phyloP scores from a whole-genome alignment of 106 monocot species.

The Agapanthus africanus region DNA sequence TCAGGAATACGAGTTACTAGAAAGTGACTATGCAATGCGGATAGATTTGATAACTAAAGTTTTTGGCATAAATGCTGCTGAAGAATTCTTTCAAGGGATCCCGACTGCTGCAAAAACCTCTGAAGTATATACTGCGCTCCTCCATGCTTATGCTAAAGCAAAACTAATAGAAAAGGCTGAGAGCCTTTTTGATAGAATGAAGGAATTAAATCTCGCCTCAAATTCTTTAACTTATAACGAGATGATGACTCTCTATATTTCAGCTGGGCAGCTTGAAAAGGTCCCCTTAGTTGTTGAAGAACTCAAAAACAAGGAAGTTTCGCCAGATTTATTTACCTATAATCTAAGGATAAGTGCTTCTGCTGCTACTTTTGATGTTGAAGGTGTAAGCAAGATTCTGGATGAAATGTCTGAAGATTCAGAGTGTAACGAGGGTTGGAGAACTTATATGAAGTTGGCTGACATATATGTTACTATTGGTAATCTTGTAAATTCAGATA shows the following conservation, averaged over 20 bases:
- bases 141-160: constrained; percentile 72
- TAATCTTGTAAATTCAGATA: constrained; percentile 34
- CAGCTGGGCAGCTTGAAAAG: constrained; percentile 77
- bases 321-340: constrained; percentile 80
- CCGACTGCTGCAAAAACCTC: constrained; percentile 49
- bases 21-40: constrained; percentile 64
- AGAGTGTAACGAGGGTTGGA: constrained; percentile 41
- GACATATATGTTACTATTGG: constrained; percentile 49
- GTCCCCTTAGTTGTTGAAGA: constrained; percentile 46
- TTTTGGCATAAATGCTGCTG: constrained; percentile 76
- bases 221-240: constrained; percentile 64
- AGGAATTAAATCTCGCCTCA: constrained; percentile 27
- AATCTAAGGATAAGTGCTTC: constrained; percentile 82
- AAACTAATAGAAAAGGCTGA: constrained; percentile 71
- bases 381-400: constrained; percentile 52
- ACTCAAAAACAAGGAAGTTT: constrained; percentile 43
- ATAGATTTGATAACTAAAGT: constrained; percentile 85
- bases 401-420: constrained; percentile 59
- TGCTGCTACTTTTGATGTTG: constrained; percentile 56
- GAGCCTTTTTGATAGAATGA: constrained; percentile 60
- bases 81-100: constrained; percentile 89
- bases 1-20: constrained; percentile 51
- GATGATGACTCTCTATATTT: constrained; percentile 95
- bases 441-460: constrained; percentile 47
- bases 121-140: constrained; percentile 71